These are phyloP conservation scores for Albatrellus sp. DNA, from an alignment of 1,284 basidiomycete genomes.

Conservation along the genomic window DNA sequence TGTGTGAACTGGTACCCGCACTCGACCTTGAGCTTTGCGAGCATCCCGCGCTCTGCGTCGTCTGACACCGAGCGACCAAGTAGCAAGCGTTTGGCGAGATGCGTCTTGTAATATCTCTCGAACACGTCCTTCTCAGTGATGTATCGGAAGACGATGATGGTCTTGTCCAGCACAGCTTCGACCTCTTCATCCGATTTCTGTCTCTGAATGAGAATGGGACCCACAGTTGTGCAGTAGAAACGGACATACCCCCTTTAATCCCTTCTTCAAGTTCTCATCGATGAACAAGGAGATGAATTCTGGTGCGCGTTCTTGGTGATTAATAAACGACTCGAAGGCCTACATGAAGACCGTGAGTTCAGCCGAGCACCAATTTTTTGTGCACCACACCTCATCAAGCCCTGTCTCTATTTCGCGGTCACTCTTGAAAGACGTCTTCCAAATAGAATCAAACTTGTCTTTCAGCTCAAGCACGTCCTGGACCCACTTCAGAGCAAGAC, in stretches of 20 bases:
- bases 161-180: slow-evolving; percentile 84
- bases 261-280: slow-evolving; percentile 93
- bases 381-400: slow-evolving; percentile 64
- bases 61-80: slow-evolving; percentile 85
- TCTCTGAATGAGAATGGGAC: background rate
- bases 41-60: slow-evolving; percentile 96
- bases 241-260: slow-evolving; percentile 81
- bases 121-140: slow-evolving; percentile 95
- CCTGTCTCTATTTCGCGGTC: slow-evolving; percentile 77
- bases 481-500: slow-evolving; percentile 83
- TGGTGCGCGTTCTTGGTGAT: slow-evolving; percentile 77
- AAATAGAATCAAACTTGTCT: slow-evolving; percentile 78
- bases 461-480: slow-evolving; percentile 87
- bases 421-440: slow-evolving; percentile 58
- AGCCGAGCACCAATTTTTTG: background rate
- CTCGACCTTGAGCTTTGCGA: slow-evolving; percentile 95
- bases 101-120: slow-evolving; percentile 95
- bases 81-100: slow-evolving; percentile 88
- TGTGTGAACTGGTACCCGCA: slow-evolving; percentile 96
- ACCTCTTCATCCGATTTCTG: slow-evolving; percentile 94
- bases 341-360: slow-evolving; percentile 18
- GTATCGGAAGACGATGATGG: slow-evolving; percentile 92
- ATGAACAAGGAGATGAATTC: slow-evolving; percentile 97
- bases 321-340: slow-evolving; percentile 93
- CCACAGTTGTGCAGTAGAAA: slow-evolving; percentile 6